phyloP scores from a whole-genome alignment of 257 asterid genomes.

The Ocimum tenuiflorum region DNA sequence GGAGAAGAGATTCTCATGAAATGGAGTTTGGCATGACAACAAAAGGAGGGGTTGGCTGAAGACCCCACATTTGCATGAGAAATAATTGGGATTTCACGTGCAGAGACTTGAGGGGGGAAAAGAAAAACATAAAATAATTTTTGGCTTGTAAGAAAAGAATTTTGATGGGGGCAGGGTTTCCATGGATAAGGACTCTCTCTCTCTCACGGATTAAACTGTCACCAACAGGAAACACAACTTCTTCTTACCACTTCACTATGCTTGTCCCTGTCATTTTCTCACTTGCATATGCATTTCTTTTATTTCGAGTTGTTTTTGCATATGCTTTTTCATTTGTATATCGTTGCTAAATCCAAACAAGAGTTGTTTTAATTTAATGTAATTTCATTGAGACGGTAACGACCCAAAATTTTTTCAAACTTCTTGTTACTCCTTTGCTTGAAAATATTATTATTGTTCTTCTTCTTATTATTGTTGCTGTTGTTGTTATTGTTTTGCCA shows the following conservation, averaged over 20 bases:
- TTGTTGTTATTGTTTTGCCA: too few relatives aligned
- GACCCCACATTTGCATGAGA: slow-evolving; percentile 92
- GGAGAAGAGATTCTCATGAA: slow-evolving; percentile 48
- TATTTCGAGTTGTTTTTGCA: too few relatives aligned
- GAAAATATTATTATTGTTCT: too few relatives aligned
- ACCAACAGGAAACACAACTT: slow-evolving; percentile 17
- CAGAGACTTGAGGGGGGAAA: slow-evolving; percentile 26
- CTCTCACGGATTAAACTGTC: slow-evolving; percentile 27
- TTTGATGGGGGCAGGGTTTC: slow-evolving; percentile 14
- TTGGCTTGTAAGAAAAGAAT: not conserved
- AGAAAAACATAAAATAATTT: not conserved
- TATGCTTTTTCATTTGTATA: too few relatives aligned
- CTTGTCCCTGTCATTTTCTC: slow-evolving; percentile 7
- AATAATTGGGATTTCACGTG: slow-evolving; percentile 96
- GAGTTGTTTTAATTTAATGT: too few relatives aligned
- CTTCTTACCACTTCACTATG: not conserved
- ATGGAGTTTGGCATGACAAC: slow-evolving; percentile 64
- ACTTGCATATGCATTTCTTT: too few relatives aligned
- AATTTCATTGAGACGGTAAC: too few relatives aligned
- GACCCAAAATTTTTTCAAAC: too few relatives aligned
- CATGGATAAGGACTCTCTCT: slow-evolving; percentile 42
- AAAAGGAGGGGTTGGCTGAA: slow-evolving; percentile 54
- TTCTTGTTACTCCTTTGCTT: too few relatives aligned
- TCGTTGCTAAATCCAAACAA: too few relatives aligned
- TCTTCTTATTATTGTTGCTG: too few relatives aligned